A percentile compares a stretch with the other conserved stretches of the same genome.
Evolutionary conservation across 179 eudicot genomes (phyloP).

Genomic region (Heliamphora pulchella): DNA sequence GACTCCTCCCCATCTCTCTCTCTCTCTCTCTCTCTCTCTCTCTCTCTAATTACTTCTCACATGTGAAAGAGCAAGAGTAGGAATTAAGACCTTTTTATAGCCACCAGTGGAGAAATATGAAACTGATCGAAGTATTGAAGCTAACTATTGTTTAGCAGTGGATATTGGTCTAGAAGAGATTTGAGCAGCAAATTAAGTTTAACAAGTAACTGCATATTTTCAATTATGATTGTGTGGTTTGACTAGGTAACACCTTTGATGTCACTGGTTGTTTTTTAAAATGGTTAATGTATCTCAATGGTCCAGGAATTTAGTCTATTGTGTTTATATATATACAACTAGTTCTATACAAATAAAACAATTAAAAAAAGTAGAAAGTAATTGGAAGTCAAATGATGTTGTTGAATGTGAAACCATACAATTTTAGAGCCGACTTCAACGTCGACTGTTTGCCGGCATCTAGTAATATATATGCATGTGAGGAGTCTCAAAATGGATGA

Average conservation of each 20-base stretch:
- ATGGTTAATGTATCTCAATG: no score
- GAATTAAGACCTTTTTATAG: background rate
- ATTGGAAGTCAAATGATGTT: no score
- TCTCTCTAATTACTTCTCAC: background rate
- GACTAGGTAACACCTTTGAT: background rate
- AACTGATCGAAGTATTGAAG: background rate
- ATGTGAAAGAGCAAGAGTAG: background rate
- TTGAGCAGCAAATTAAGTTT: background rate
- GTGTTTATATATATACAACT: no score
- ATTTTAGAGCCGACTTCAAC: no score
- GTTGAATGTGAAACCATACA: no score
- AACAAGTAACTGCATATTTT: constrained; percentile 3
- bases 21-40: background rate
- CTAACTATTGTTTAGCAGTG: background rate
- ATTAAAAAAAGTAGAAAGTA: no score
- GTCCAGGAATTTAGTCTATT: no score
- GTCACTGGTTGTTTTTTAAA: no score
- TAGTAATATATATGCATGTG: no score
- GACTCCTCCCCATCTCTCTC: constrained; percentile 36
- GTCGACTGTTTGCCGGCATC: no score
- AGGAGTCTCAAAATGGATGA: no score
- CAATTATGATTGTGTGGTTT: background rate
- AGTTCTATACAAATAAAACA: no score
- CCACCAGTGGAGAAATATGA: background rate
- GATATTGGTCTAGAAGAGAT: background rate